These are phyloP conservation scores for Hymenoscyphus scutula DNA, from an alignment of 2,329 filamentous ascomycete genomes.

Conservation along the genomic window DNA sequence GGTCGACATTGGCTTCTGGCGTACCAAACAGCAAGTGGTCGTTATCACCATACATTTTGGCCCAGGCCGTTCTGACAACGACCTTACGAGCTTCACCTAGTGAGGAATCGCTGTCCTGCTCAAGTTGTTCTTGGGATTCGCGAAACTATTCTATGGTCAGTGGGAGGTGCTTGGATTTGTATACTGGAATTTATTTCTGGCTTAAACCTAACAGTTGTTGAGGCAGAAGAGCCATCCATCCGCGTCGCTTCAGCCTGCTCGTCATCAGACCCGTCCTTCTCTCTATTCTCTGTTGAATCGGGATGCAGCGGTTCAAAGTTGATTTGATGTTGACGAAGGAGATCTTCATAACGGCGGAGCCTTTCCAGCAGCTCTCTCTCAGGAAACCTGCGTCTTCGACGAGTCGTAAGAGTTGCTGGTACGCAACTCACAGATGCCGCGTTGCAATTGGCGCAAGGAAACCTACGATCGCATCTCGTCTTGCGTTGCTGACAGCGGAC, in stretches of 20 bases:
- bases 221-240: too few species aligned
- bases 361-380: conserved; percentile 34
- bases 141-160: too few species aligned
- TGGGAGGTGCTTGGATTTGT: too few species aligned
- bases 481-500: conserved; percentile 6
- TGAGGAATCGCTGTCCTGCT: not conserved
- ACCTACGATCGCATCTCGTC: conserved; percentile 2
- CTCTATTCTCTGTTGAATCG: too few species aligned
- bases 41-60: too few species aligned
- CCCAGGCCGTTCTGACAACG: not conserved
- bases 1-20: not conserved
- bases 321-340: conserved; percentile 32
- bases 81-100: not conserved
- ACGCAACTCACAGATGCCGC: conserved; percentile 61
- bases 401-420: conserved; percentile 53
- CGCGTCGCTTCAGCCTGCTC: conserved; percentile 9
- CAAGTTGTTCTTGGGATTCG: not conserved
- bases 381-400: conserved; percentile 52
- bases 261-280: too few species aligned
- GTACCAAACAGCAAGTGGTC: not conserved
- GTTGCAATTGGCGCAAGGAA: conserved; percentile 54
- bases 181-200: too few species aligned
- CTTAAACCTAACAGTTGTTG: too few species aligned
- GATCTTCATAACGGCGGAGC: conserved; percentile 32
- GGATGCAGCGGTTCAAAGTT: conserved; percentile 26